A percentile compares a stretch with the other conserved stretches of the same genome.
phyloP scores from a whole-genome alignment of 768 basidiomycete species.

The Cantharellus anzutake region DNA sequence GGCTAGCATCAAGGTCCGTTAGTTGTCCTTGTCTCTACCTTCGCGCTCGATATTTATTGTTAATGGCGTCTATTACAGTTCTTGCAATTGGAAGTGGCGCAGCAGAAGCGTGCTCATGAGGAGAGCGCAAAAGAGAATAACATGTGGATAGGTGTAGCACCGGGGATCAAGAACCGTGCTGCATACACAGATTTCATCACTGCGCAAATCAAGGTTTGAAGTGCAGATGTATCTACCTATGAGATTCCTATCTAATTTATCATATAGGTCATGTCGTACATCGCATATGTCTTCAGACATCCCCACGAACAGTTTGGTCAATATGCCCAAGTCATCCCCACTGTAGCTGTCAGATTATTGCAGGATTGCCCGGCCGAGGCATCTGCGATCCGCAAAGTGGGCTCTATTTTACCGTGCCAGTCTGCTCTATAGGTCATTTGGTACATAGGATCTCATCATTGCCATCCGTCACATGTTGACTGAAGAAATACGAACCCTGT shows the following conservation, averaged over 20 bases:
- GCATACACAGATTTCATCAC: conserved; percentile 70
- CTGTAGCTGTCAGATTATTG: conserved; percentile 66
- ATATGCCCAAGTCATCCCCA: conserved; percentile 64
- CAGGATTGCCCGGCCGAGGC: conserved; percentile 86
- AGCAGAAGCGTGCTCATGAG: conserved; percentile 57
- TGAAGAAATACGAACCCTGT: conserved; percentile 54
- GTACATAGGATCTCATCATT: conserved; percentile 64
- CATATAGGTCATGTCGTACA: conserved; percentile 66
- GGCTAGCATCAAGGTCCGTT: conserved; percentile 44
- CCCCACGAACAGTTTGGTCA: conserved; percentile 41
- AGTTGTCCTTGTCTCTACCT: not conserved
- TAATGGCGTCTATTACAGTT: conserved; percentile 17
- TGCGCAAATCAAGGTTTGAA: conserved; percentile 72
- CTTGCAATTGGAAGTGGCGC: conserved; percentile 58
- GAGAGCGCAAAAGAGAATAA: conserved; percentile 67
- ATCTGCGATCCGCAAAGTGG: conserved; percentile 62
- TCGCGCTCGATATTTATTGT: not conserved
- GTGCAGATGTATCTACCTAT: not conserved
- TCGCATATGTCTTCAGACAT: conserved; percentile 74
- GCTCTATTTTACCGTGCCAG: not conserved
- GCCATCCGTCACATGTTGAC: conserved; percentile 80
- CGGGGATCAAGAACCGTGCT: conserved; percentile 45
- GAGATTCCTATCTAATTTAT: not conserved
- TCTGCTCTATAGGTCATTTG: not conserved
- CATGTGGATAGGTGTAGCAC: conserved; percentile 68